phyloP scores from a whole-genome alignment of 139 green algal species.

The Auxenochlorella protothecoides region DNA sequence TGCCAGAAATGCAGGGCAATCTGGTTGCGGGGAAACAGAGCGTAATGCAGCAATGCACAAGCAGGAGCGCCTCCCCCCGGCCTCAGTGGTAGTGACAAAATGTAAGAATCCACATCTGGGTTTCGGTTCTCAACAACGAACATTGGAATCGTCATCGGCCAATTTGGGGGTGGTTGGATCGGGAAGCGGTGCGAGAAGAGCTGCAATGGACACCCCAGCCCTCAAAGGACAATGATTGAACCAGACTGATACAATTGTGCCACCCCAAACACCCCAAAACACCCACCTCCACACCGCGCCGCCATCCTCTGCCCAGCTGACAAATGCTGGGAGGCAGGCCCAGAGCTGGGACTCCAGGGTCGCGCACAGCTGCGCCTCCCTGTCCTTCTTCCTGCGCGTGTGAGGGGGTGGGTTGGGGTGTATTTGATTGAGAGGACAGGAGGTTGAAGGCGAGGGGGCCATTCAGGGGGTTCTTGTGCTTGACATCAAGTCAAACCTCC shows the following conservation, averaged over 20 bases:
- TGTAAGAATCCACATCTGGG: conserved; percentile 10
- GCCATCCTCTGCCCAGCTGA: conserved; percentile 57
- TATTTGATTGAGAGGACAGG: no score
- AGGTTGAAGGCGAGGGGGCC: no score
- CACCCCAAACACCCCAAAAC: not conserved
- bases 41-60: no score
- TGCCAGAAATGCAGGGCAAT: no score
- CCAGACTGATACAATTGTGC: not conserved
- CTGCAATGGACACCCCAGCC: no score
- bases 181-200: no score
- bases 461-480: no score
- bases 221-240: no score
- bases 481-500: no score
- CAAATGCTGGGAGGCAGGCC: conserved; percentile 69
- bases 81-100: conserved; percentile 55
- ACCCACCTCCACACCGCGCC: conserved; percentile 22
- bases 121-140: conserved; percentile 48
- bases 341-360: conserved; percentile 66
- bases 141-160: conserved; percentile 17
- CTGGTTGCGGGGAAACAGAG: no score
- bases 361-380: conserved; percentile 43
- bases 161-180: not conserved
- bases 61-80: not conserved
- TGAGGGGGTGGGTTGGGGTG: no score
- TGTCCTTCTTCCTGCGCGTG: not conserved